Conservation (phyloP, 305 asterid species). For the Fraxinus latifolia region DNA sequence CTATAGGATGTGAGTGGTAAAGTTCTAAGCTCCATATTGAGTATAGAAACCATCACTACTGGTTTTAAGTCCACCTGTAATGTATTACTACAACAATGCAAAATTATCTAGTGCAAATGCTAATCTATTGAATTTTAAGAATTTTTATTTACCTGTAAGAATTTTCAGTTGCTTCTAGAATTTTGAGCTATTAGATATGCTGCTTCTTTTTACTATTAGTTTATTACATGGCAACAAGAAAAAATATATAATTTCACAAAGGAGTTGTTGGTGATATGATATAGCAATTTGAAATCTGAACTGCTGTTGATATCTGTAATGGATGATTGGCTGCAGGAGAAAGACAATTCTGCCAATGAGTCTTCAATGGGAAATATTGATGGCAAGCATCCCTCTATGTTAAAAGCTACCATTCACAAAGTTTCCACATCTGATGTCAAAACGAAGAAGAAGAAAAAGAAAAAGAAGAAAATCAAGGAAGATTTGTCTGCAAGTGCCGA, state of each 20-base stretch:
- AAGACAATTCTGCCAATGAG: conserved; percentile 33
- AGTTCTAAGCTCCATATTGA: not conserved
- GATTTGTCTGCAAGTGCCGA: conserved; percentile 25
- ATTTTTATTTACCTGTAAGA: not conserved
- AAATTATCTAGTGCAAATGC: not conserved
- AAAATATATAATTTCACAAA: not conserved
- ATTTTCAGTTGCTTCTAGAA: not conserved
- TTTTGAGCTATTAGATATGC: conserved; percentile 1
- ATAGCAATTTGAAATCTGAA: conserved; percentile 10
- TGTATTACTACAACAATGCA: not conserved
- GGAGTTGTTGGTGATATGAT: conserved; percentile 13
- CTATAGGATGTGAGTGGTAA: not conserved
- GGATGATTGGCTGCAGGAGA: conserved; percentile 45
- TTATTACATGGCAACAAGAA: not conserved
- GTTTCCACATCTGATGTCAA: conserved; percentile 36
- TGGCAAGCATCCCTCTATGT: conserved; percentile 30
- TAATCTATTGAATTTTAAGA: not conserved
- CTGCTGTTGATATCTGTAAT: conserved; percentile 18
- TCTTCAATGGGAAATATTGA: conserved; percentile 26
- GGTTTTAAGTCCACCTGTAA: not conserved
- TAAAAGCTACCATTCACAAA: conserved; percentile 28
- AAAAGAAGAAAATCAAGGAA: conserved; percentile 53
- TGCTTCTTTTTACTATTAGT: not conserved
- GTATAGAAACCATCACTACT: not conserved
- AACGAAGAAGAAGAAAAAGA: conserved; percentile 47